Evolutionary conservation across 2,329 filamentous ascomycete genomes (phyloP), one percentile per base, ranked within the genome.

Genomic region (Colletotrichum musae): DNA sequence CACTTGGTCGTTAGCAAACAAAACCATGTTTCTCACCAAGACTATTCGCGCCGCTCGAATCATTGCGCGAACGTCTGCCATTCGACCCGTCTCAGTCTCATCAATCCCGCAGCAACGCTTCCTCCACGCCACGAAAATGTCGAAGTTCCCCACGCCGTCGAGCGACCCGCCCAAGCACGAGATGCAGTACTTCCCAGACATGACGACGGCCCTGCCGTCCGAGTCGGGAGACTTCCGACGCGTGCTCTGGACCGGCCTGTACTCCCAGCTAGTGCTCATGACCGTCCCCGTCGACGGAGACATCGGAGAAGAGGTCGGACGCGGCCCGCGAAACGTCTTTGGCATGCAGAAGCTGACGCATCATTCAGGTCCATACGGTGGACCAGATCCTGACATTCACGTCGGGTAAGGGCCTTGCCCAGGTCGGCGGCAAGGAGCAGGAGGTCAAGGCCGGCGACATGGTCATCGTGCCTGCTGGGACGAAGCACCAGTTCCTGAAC

Each of bases 361-460:
- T 7, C 2, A 32, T 32, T 32, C 28, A 79, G 78, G 70, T 78
- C n/a, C 89, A 91, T 75, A 87, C 86, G 0, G 89, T 91, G 45
- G 89, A 92, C 71, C 89, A 92, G 72, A 87, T 89, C 64, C 80
- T 92, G 13, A 88, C 90, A 13, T 91, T 92, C 77, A 92, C 88
- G 0, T 87, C 85, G 6, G 89, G 89, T 13, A 81, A 79, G 12
- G 88, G 86, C 0, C 85, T 87, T 28, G 89, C 88, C 1, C 89
- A 86, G 3, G 85, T 91, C 5, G 86, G 83, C 16, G 88, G 88
- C 1, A 87, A 87, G 62, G 86, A 90, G 60, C 88, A 90, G 64
- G 77, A 80, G 28, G 80, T 82, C 5, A 78, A 79, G 51, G 79
- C 77, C 1, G 79, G 79, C 15, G 79, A 81, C 48, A 77, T 80